Evolutionary conservation across 2,329 filamentous ascomycete species (phyloP), one percentile per base, ranked within the genome.

Genomic region (Emmonsiellopsis sp.): DNA sequence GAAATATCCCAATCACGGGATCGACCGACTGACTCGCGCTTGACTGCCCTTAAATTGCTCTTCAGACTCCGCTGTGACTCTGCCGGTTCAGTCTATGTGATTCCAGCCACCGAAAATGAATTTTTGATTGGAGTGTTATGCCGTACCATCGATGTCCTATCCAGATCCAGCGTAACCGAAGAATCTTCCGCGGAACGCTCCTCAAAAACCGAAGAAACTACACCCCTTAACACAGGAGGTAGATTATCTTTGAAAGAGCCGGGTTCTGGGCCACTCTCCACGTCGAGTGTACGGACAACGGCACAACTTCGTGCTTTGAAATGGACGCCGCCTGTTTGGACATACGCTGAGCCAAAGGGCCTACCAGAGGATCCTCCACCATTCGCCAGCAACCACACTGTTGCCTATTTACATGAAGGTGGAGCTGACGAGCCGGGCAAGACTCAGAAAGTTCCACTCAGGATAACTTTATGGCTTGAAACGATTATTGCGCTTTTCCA

Each of bases 41-140:
- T 93, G 30, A 84, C 83, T 10, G 84, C 85, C 2, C 81, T 91
- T 76, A 89, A 88, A 62, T 71, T 92, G 43, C 74, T 96, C 2
- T 92, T 94, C 65, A 83, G 91, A 43, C 73, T 96, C 32, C 82
- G 91, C 55, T 89, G 89, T 20, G 89, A 95, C 68, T 89, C 86
- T 66, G 82, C 86, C 8, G 82, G 91, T 59, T 80, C 84, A 44
- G 79, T 96, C 3, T 89, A 86, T 54, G 74, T 95, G 51, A 83
- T 83, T 7, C 72, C 80, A 35, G 79, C 82, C 32, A 82, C 85
- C 1, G 89, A 95, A 65, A 86, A 83, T 31, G 82, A 85, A 58
- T 82, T 82, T 51, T 74, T 95, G 26, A 88, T 90, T 31, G 79
- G 82, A 13, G 79, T 85, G 6, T 73, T 95, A 8, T 85, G 83